These are phyloP conservation scores for Suillus cothurnatus DNA, from an alignment of 768 basidiomycete genomes.

Conservation along the genomic window DNA sequence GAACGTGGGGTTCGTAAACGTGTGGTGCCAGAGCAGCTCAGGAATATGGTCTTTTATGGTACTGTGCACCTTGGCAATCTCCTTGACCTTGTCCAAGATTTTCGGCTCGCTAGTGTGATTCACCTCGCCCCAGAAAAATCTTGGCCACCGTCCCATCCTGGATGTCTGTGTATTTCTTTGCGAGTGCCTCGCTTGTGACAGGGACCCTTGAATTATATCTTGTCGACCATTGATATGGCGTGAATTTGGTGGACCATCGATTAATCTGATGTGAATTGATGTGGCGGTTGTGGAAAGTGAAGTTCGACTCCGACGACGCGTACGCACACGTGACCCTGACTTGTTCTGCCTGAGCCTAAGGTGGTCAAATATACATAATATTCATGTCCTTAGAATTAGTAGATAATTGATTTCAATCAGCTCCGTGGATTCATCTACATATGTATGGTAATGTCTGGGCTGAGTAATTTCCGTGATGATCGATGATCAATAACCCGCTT, in stretches of 20 bases:
- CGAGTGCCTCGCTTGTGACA: not conserved
- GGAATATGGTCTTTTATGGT: not conserved
- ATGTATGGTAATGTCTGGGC: too few species aligned
- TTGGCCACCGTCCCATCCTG: not conserved
- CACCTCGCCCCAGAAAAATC: not conserved
- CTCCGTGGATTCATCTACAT: too few species aligned
- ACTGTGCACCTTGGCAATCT: not conserved
- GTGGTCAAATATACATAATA: too few species aligned
- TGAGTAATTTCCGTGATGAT: too few species aligned
- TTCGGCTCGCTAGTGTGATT: not conserved
- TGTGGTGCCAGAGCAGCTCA: not conserved
- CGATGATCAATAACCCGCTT: too few species aligned
- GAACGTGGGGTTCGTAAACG: not conserved
- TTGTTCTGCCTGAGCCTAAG: too few species aligned
- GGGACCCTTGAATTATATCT: not conserved
- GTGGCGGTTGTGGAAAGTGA: too few species aligned
- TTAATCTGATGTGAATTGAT: not conserved
- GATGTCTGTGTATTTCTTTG: too few species aligned
- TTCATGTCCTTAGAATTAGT: too few species aligned
- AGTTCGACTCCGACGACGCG: too few species aligned
- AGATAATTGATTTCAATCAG: too few species aligned
- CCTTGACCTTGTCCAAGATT: not conserved
- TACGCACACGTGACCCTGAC: not conserved
- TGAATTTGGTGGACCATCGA: not conserved
- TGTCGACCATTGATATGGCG: not conserved